Evolutionary conservation across 2,329 filamentous ascomycete species (phyloP).

Genomic region (Raffaelea albimanens): DNA sequence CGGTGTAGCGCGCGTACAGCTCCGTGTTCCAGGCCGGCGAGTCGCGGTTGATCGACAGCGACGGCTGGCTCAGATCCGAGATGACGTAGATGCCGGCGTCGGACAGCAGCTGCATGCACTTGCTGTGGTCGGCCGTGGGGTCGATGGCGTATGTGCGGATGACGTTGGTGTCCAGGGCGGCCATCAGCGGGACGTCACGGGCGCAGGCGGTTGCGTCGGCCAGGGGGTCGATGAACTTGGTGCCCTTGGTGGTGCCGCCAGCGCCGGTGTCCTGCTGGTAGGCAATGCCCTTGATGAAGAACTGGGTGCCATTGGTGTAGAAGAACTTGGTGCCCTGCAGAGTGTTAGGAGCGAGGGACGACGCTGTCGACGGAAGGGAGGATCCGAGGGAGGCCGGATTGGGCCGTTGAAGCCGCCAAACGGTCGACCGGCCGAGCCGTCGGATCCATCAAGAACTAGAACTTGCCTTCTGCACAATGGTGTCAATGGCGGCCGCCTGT

Average conservation of each 20-base stretch:
- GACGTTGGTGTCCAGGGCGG: conserved; percentile 74
- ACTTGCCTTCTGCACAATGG: conserved; percentile 51
- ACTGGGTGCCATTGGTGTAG: conserved; percentile 60
- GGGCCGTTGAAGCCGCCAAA: too few relatives aligned
- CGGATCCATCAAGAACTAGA: too few relatives aligned
- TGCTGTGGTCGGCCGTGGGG: conserved; percentile 65
- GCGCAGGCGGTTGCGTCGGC: conserved; percentile 61
- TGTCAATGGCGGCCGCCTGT: conserved; percentile 25
- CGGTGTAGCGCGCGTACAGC: conserved; percentile 72
- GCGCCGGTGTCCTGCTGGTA: conserved; percentile 76
- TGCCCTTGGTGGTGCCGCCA: conserved; percentile 38
- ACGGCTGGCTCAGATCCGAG: conserved; percentile 78
- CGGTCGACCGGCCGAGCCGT: background rate
- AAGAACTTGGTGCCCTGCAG: conserved; percentile 52
- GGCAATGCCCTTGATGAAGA: conserved; percentile 84
- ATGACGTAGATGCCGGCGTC: conserved; percentile 91
- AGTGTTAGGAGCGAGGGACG: too few relatives aligned
- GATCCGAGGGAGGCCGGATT: too few relatives aligned
- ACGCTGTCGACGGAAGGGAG: too few relatives aligned
- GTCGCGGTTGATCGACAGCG: conserved; percentile 75
- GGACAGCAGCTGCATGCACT: conserved; percentile 76
- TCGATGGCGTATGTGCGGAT: conserved; percentile 94
- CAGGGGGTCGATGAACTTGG: conserved; percentile 72
- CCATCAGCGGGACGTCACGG: conserved; percentile 76
- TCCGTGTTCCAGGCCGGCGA: conserved; percentile 68